These are phyloP conservation scores for Paramecium octaurelia DNA, from an alignment of 73 alveolate species.

Conservation along the genomic window DNA sequence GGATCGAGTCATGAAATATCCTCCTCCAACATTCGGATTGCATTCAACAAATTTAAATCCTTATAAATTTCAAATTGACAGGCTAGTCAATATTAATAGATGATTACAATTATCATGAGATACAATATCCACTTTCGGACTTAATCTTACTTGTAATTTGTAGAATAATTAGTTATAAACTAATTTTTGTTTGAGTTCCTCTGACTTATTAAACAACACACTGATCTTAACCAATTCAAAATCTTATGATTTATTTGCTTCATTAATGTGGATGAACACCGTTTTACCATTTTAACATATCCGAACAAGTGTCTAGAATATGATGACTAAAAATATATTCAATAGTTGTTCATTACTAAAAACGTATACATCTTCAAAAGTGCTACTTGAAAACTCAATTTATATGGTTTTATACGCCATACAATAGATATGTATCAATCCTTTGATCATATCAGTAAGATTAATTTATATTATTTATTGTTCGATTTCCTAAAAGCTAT, in stretches of 20 bases:
- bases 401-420: neutral
- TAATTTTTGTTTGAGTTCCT: neutral
- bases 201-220: neutral
- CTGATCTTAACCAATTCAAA: neutral
- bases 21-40: neutral
- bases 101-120: neutral
- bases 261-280: neutral
- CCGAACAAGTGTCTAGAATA: neutral
- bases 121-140: neutral
- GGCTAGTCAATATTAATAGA: neutral
- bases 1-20: neutral
- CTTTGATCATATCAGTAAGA: neutral
- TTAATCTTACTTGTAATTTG: neutral
- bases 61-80: neutral
- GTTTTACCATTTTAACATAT: neutral
- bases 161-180: neutral
- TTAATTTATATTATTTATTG: neutral
- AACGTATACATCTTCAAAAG: neutral
- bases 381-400: neutral
- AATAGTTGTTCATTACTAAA: neutral
- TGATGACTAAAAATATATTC: neutral
- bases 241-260: neutral
- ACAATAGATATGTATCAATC: neutral
- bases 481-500: constrained; percentile 10
- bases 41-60: neutral